These are phyloP conservation scores for Dalbergia cochinchinensis DNA, from an alignment of 306 rosid genomes.

Conservation along the genomic window DNA sequence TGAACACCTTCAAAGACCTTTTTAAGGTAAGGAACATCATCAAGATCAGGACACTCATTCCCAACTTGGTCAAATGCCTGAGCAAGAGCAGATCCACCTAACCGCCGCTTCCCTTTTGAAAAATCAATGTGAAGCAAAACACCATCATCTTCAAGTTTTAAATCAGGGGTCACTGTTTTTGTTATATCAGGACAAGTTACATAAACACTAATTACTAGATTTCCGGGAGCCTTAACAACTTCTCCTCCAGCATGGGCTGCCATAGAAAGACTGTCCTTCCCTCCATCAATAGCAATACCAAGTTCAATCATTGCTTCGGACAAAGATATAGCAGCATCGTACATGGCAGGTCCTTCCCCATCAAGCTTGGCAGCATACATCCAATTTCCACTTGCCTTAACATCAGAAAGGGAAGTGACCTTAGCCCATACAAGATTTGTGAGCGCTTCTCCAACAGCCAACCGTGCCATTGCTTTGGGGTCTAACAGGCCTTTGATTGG, in stretches of 20 bases:
- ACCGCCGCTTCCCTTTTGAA: constrained; percentile 79
- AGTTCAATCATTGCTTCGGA: constrained; percentile 88
- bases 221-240: constrained; percentile 95
- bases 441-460: constrained; percentile 95
- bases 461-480: constrained; percentile 96
- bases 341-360: constrained; percentile 95
- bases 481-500: constrained; percentile 87
- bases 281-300: constrained; percentile 94
- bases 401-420: constrained; percentile 84
- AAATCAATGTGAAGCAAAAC: constrained; percentile 81
- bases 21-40: constrained; percentile 81
- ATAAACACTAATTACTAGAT: constrained; percentile 89
- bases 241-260: constrained; percentile 84
- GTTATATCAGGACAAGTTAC: constrained; percentile 94
- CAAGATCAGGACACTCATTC: constrained; percentile 78
- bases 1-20: constrained; percentile 85
- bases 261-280: constrained; percentile 95
- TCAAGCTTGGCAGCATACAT: constrained; percentile 96
- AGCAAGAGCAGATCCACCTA: constrained; percentile 93
- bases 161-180: constrained; percentile 88
- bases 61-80: constrained; percentile 93
- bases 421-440: constrained; percentile 97
- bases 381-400: constrained; percentile 95
- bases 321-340: constrained; percentile 81
- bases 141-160: constrained; percentile 83